A percentile compares a stretch with the other conserved stretches of the same genome.
Evolutionary conservation across 2,329 filamentous ascomycete species (phyloP).

Genomic region (Apiospora pterosperma): DNA sequence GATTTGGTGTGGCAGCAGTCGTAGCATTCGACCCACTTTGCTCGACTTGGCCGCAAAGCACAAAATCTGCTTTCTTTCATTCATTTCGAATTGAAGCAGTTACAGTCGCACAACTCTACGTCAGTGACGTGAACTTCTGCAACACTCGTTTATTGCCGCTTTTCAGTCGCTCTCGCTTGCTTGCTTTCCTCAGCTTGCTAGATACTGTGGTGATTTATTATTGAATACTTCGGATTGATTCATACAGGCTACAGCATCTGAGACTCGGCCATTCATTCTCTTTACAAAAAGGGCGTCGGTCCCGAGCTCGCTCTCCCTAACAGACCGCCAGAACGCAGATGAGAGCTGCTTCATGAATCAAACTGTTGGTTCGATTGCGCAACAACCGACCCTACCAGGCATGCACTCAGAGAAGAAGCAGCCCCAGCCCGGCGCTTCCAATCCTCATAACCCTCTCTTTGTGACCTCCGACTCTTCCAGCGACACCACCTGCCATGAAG

Average conservation of each 20-base stretch:
- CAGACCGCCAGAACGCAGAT: conserved; percentile 9
- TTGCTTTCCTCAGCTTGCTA: not conserved
- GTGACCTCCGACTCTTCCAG: not conserved
- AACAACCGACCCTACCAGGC: not conserved
- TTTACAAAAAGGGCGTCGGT: not conserved
- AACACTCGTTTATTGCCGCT: not conserved
- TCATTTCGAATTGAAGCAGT: not conserved
- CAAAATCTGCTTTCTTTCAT: not conserved
- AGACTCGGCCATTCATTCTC: not conserved
- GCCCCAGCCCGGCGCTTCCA: not conserved
- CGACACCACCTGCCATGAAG: not conserved
- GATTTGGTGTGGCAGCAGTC: not conserved
- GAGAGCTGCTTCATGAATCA: conserved; percentile 14
- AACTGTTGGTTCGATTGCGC: conserved; percentile 11
- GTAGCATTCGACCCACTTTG: not conserved
- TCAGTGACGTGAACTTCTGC: not conserved
- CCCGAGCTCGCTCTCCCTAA: not conserved
- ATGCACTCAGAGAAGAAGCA: not conserved
- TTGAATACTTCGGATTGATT: not conserved
- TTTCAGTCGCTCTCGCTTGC: not conserved
- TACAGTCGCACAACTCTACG: not conserved
- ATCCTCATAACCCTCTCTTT: not conserved
- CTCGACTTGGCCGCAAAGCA: not conserved
- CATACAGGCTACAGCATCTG: not conserved
- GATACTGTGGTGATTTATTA: not conserved